Base-by-base conservation (phyloP, 345 rosid species). In the Murraya paniculata region DNA sequence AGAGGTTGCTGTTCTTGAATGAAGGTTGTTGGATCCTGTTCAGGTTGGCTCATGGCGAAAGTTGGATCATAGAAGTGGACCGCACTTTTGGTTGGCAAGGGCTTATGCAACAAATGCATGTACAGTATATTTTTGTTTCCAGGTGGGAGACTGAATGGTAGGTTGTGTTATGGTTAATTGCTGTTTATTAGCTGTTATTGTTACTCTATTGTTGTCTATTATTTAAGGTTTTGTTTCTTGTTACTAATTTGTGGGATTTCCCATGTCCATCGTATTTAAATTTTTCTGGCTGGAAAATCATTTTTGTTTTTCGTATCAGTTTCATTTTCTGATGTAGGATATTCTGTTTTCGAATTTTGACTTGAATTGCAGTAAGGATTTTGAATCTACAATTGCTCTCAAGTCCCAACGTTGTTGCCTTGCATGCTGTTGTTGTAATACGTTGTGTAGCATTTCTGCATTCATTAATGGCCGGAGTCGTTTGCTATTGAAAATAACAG, bases 1-100 rank as follows among this genome's bases (percentile, higher is more conserved):
- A 80, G 97, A 94, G 87, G 97, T 93, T 48, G 85, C 92, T 3
- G 95, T 94, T 81, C 81, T 90, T 80, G 98, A 96, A 88, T 91
- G 84, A 89, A 50, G 68, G 64, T 22, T 68, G 55, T 16, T 68
- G 50, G 45, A 68, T 59, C 68, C 39, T 35, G 70, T 80, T 57
- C 31, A 61, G 72, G 64, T 70, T 67, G 38, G 53, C 45, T 31
- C 74, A 31, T 21, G 69, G 64, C 33, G 36, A 41, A 76, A 77
- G 66, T 78, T 73, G 80, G 80, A 79, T 70, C 82, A 58, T 33
- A 27, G 71, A 45, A 72, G 35, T 50, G 45, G 56, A 71, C 71
- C 72, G 19, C 82, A 73, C 68, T 71, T 78, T 78, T 74, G 75
- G 84, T 59, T 33, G 81, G 78, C 59, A 31, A 66, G 74, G 73